phyloP scores from a whole-genome alignment of 305 asterid genomes.

The Ajuga reptans region DNA sequence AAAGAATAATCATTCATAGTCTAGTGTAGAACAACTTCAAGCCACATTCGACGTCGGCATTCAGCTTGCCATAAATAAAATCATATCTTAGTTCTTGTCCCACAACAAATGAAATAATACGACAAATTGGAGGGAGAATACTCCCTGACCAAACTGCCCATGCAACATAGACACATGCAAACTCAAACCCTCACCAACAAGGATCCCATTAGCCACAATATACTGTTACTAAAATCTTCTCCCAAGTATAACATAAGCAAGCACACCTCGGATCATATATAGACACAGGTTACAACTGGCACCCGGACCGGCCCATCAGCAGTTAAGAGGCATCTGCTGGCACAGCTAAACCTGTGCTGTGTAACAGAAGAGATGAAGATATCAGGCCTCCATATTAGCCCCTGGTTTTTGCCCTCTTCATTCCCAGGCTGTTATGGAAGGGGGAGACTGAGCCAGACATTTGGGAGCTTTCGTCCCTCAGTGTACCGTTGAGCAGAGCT shows the following conservation, averaged over 20 bases:
- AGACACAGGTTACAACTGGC: constrained; percentile 52
- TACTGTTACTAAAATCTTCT: constrained; percentile 35
- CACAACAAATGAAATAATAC: constrained; percentile 39
- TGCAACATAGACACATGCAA: constrained; percentile 24
- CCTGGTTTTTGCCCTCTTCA: constrained; percentile 97
- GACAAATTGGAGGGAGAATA: constrained; percentile 27
- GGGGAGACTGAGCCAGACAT: constrained; percentile 93
- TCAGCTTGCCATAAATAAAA: background rate
- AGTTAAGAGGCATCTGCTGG: constrained; percentile 36
- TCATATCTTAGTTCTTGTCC: constrained; percentile 24
- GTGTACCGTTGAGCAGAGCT: constrained; percentile 86
- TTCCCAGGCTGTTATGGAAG: constrained; percentile 80
- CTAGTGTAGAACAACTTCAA: constrained; percentile 11
- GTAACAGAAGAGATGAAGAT: constrained; percentile 20
- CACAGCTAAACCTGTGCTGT: constrained; percentile 36
- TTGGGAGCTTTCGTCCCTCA: constrained; percentile 82
- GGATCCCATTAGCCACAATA: constrained; percentile 30
- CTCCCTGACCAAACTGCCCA: constrained; percentile 35
- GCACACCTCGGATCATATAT: constrained; percentile 64
- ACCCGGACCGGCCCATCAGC: constrained; percentile 55
- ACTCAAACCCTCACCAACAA: constrained; percentile 32
- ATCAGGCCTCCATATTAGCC: constrained; percentile 37
- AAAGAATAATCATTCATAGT: background rate
- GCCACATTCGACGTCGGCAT: constrained; percentile 6
- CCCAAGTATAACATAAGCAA: constrained; percentile 46